Evolutionary conservation across 495 filamentous ascomycete species (phyloP).

Genomic region (Aspergillus egyptiacus): DNA sequence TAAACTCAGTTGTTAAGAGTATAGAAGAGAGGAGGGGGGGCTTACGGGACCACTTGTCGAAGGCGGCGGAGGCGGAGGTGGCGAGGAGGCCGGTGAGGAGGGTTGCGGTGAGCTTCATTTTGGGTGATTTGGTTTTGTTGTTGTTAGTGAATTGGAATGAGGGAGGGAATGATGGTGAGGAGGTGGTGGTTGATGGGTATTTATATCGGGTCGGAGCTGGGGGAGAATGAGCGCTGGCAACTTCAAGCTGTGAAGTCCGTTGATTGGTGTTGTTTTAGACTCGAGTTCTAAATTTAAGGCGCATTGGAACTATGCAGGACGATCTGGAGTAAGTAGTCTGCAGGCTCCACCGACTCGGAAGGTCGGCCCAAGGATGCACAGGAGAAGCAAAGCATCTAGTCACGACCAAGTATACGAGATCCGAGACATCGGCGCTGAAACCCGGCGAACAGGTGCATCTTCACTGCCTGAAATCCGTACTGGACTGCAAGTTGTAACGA

Average conservation of each 20-base stretch:
- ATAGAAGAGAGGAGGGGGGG: not conserved
- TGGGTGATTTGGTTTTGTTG: not conserved
- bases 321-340: not conserved
- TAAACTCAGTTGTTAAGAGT: not conserved
- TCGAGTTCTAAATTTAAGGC: not conserved
- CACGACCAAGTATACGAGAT: not conserved
- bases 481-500: too few species aligned
- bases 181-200: not conserved
- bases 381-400: not conserved
- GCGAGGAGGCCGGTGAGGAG: conserved; percentile 26
- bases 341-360: too few species aligned
- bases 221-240: too few species aligned
- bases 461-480: too few species aligned
- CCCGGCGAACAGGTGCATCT: not conserved
- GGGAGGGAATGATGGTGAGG: too few species aligned
- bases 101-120: conserved; percentile 33
- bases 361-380: not conserved
- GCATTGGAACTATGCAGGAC: not conserved
- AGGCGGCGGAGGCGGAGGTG: conserved; percentile 25
- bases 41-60: conserved; percentile 35
- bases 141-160: too few species aligned
- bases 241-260: too few species aligned
- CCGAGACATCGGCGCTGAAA: conserved; percentile 1
- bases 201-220: not conserved
- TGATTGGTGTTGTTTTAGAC: not conserved